Evolutionary conservation across 2,329 filamentous ascomycete genomes (phyloP).

Genomic region (Aspergillus felis): DNA sequence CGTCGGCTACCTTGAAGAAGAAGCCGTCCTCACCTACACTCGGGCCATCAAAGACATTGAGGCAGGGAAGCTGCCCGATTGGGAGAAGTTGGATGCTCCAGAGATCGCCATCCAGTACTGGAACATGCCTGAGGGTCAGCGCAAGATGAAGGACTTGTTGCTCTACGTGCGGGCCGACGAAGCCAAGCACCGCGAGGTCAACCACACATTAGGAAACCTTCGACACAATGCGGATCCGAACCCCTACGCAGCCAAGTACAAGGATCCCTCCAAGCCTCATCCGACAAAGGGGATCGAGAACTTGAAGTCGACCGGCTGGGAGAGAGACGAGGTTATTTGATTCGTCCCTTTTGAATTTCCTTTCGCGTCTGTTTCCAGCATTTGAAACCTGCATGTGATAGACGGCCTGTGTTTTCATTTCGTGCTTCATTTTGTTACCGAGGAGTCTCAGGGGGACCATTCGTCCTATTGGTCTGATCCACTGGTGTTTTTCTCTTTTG

Average conservation of each 20-base stretch:
- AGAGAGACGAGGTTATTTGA: constrained; percentile 72
- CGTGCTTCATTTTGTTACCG: neutral
- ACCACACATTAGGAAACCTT: constrained; percentile 89
- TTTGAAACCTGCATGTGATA: neutral
- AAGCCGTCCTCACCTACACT: constrained; percentile 93
- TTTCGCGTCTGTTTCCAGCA: neutral
- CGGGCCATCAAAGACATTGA: constrained; percentile 85
- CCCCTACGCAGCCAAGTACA: constrained; percentile 82
- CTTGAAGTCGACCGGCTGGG: constrained; percentile 70
- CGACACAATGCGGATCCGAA: constrained; percentile 85
- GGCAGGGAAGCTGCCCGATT: constrained; percentile 74
- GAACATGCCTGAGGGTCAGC: constrained; percentile 81
- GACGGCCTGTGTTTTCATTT: neutral
- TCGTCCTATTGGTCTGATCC: neutral
- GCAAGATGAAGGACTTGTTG: constrained; percentile 80
- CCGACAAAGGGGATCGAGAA: constrained; percentile 65
- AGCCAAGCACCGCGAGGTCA: constrained; percentile 87
- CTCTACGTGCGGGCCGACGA: constrained; percentile 89
- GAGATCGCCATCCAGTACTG: constrained; percentile 90
- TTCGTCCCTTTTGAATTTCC: neutral
- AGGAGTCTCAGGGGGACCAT: neutral
- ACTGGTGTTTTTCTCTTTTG: neutral
- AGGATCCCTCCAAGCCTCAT: constrained; percentile 62
- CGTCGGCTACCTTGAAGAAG: constrained; percentile 94
- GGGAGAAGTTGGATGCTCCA: constrained; percentile 73